These are phyloP conservation scores for Kluyveromyces sp. DNA, from an alignment of 1,139 yeast species.

Conservation along the genomic window DNA sequence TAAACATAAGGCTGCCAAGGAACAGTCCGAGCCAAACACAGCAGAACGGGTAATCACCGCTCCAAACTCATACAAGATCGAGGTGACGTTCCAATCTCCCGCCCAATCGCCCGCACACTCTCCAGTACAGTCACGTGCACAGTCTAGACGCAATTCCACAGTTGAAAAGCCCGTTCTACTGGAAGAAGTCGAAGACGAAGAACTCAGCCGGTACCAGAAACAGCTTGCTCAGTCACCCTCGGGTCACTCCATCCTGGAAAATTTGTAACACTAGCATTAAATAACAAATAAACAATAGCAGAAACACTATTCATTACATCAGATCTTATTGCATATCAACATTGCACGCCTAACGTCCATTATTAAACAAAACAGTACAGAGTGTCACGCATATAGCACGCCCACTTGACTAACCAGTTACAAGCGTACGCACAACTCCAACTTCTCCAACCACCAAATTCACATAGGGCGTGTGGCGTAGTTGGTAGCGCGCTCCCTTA, in stretches of 20 bases:
- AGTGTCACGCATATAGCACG: background rate
- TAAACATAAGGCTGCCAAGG: background rate
- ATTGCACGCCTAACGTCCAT: no score
- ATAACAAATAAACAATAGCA: background rate
- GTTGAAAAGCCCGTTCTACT: conserved; percentile 23
- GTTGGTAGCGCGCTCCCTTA: conserved; percentile 90
- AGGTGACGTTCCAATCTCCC: background rate
- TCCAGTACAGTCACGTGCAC: no score
- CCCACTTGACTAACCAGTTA: background rate
- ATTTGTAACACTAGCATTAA: conserved; percentile 8
- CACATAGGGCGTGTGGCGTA: conserved; percentile 95
- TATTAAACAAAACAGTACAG: no score
- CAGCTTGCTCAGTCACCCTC: conserved; percentile 19
- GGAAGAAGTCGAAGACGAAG: conserved; percentile 31
- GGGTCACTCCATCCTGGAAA: conserved; percentile 25
- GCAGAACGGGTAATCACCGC: no score
- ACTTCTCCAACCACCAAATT: no score
- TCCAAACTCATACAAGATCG: no score
- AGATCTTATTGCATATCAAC: no score
- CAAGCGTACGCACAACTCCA: background rate
- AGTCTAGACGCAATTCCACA: no score
- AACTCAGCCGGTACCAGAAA: conserved; percentile 20
- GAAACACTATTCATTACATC: no score
- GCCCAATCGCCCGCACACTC: background rate
- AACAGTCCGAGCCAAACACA: no score